Evolutionary conservation across 768 basidiomycete species (phyloP).

Genomic region (Boletus rufocinnamomeus): DNA sequence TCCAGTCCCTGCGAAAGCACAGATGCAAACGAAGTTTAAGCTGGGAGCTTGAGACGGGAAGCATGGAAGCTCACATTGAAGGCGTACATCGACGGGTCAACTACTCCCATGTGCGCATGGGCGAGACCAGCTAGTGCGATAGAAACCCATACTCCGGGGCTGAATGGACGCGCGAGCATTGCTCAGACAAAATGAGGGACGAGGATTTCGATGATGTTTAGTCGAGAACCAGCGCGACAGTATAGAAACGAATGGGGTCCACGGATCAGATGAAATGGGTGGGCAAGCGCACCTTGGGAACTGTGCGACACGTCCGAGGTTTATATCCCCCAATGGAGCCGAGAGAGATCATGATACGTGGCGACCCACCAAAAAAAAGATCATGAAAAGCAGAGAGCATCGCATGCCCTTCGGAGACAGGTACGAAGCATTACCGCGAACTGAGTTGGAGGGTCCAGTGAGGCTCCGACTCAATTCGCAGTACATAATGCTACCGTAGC

Average conservation of each 20-base stretch:
- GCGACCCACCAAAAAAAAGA: neutral
- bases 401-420: neutral
- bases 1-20: constrained; percentile 6
- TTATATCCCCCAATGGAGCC: constrained; percentile 9
- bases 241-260: neutral
- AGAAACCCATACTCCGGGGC: constrained; percentile 4
- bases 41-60: neutral
- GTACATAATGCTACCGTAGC: no score
- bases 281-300: neutral
- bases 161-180: constrained; percentile 5
- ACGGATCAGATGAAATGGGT: neutral
- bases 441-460: neutral
- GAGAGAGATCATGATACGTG: neutral
- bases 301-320: neutral
- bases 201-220: neutral
- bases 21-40: neutral
- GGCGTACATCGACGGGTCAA: neutral
- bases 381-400: neutral
- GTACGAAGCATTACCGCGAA: no score
- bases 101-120: constrained; percentile 6
- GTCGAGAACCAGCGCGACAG: constrained; percentile 14
- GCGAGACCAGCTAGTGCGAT: constrained; percentile 15
- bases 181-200: neutral
- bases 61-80: constrained; percentile 5
- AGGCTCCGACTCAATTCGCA: no score